Evolutionary conservation across 225 moss, liverwort and hornwort genomes (phyloP), one percentile per base, ranked within the genome.

Genomic region (Polytrichum commune): DNA sequence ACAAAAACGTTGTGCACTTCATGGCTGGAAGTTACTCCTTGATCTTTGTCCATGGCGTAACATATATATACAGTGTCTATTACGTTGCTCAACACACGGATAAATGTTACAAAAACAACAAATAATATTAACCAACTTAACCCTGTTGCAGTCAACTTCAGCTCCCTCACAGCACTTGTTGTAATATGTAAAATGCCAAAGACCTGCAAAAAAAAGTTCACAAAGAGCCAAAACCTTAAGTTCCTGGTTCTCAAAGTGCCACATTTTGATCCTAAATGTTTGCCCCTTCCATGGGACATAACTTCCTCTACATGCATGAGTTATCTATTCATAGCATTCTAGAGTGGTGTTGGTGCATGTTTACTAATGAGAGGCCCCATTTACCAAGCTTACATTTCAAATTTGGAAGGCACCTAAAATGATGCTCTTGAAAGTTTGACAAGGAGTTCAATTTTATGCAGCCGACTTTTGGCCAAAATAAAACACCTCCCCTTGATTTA

Each of bases 51-150:
- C 91, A 96, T 91, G 66, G 93, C 96, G 27, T 85, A 93, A 66
- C 96, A 91, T 55, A 96, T 90, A 68, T 96, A 96, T 54, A 96
- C 93, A 18, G 91, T 90, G 62, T 96, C 90, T 5, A 96, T 79
- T 7, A 93, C 76, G 78, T 87, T 86, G 70, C 83, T 85, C 54
- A 96, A 63, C 25, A 93, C 80, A 29, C 82, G 79, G 27, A 67
- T 69, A 28, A 90, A 84, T 58, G 84, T 78, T 46, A 73, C 20
- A 18, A 91, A 72, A 62, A 88, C 77, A 0, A 85, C 23, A 32
- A 89, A 78, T 65, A 95, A 66, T 33, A 91, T 57, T 10, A 70
- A 7, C 73, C 75, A 88, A 35, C 84, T 78, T 24, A 80, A 54
- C 16, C 81, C 9, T 9, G 80, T 66, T 24, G 77, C 75, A 35